phyloP scores from a whole-genome alignment of 805 yeast genomes.

The Metschnikowia hibisci region DNA sequence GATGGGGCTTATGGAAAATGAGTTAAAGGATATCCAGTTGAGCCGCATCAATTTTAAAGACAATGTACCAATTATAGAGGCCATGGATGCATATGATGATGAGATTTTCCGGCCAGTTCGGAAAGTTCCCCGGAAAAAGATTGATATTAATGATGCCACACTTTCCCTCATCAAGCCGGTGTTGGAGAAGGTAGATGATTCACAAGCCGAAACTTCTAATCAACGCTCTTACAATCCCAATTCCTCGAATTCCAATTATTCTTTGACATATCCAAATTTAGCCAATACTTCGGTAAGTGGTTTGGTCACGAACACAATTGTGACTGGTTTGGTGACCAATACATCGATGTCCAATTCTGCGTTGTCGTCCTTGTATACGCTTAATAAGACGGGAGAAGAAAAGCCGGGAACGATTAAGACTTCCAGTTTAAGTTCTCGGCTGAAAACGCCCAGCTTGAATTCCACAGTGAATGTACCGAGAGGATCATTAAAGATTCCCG shows the following conservation, averaged over 20 bases:
- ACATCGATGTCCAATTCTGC: constrained; percentile 31
- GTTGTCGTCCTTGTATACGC: constrained; percentile 33
- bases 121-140: constrained; percentile 1
- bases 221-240: not conserved
- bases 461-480: too few relatives aligned
- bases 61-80: constrained; percentile 45
- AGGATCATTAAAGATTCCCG: too few relatives aligned
- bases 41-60: constrained; percentile 46
- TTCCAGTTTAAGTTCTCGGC: too few relatives aligned
- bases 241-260: not conserved
- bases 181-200: not conserved
- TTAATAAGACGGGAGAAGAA: constrained; percentile 26
- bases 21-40: constrained; percentile 64
- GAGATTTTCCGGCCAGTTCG: constrained; percentile 43
- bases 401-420: not conserved
- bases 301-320: constrained; percentile 28
- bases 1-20: constrained; percentile 98
- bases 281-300: not conserved
- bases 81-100: constrained; percentile 68
- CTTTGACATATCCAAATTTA: not conserved
- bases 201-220: not conserved
- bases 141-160: constrained; percentile 18
- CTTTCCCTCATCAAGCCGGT: constrained; percentile 26
- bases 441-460: too few relatives aligned
- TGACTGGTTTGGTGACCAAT: constrained; percentile 35